These are phyloP conservation scores for Hypoxylon lenormandii DNA, from an alignment of 495 filamentous ascomycete species.

Conservation along the genomic window DNA sequence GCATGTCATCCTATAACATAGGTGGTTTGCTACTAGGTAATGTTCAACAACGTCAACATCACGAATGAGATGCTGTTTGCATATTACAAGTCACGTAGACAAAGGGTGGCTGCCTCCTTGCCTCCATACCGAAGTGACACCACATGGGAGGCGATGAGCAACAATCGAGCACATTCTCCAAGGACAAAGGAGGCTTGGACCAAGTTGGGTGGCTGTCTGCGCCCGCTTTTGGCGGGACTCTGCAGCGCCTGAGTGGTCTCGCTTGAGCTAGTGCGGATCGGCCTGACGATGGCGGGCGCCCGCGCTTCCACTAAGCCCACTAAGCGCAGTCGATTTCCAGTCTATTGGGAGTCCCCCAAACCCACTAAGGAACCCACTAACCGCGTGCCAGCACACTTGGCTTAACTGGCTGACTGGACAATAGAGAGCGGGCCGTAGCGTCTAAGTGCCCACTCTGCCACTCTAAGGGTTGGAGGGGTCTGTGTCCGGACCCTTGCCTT, in stretches of 20 bases:
- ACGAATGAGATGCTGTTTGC: slow-evolving; percentile 8
- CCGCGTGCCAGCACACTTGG: slow-evolving; percentile 6
- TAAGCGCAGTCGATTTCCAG: neutral
- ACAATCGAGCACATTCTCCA: neutral
- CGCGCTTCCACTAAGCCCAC: slow-evolving; percentile 8
- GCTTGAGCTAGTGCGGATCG: neutral
- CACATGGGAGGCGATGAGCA: slow-evolving; percentile 14
- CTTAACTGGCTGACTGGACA: slow-evolving; percentile 1
- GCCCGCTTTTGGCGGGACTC: neutral
- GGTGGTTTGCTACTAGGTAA: neutral
- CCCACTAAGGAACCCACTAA: neutral
- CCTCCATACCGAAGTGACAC: slow-evolving; percentile 5
- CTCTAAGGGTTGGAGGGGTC: too few species aligned
- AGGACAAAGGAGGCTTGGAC: neutral
- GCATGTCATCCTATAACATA: too few species aligned
- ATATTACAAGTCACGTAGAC: slow-evolving; percentile 3
- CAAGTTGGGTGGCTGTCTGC: neutral
- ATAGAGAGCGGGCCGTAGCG: slow-evolving; percentile 20
- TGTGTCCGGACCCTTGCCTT: too few species aligned
- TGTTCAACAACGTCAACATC: neutral
- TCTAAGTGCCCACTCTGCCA: neutral
- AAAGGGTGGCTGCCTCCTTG: slow-evolving; percentile 8
- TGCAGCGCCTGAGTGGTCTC: slow-evolving; percentile 1
- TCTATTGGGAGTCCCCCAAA: too few species aligned
- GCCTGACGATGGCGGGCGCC: neutral